Evolutionary conservation across 164 flowering plant species (phyloP).

Genomic region (Sedum album): DNA sequence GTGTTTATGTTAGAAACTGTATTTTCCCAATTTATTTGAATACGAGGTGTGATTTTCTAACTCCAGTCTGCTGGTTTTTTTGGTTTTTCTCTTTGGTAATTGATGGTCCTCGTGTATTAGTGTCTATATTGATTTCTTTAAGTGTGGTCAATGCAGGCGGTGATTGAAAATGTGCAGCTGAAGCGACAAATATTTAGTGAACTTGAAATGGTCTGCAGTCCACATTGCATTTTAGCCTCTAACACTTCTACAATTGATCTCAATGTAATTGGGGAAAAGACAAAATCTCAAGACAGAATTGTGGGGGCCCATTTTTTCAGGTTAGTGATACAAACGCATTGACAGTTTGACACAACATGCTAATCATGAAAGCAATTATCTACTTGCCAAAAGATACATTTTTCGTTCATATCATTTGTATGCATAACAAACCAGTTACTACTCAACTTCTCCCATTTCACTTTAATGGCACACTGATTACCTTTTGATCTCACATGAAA

Average conservation of each 20-base stretch:
- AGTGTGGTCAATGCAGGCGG: slow-evolving; percentile 56
- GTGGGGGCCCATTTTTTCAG: slow-evolving; percentile 99
- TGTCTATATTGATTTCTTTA: background rate
- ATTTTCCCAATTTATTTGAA: background rate
- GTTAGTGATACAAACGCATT: slow-evolving; percentile 23
- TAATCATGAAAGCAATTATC: background rate
- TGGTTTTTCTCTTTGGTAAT: background rate
- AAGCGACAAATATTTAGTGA: slow-evolving; percentile 83
- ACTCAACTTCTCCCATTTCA: background rate
- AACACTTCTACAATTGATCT: slow-evolving; percentile 95
- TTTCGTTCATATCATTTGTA: background rate
- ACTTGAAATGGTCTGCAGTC: slow-evolving; percentile 71
- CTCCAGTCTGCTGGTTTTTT: background rate
- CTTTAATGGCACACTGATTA: background rate
- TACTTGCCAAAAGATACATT: background rate
- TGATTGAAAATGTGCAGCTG: slow-evolving; percentile 57
- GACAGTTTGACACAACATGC: background rate
- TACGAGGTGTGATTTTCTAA: background rate
- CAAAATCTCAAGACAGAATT: slow-evolving; percentile 66
- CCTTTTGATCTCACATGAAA: background rate
- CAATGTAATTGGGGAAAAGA: slow-evolving; percentile 69
- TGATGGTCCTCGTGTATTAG: background rate
- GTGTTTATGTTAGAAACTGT: background rate
- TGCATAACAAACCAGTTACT: background rate
- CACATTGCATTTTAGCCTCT: slow-evolving; percentile 85